Conservation (phyloP, 805 yeast genomes). For the Kurtzmaniella fragi region DNA sequence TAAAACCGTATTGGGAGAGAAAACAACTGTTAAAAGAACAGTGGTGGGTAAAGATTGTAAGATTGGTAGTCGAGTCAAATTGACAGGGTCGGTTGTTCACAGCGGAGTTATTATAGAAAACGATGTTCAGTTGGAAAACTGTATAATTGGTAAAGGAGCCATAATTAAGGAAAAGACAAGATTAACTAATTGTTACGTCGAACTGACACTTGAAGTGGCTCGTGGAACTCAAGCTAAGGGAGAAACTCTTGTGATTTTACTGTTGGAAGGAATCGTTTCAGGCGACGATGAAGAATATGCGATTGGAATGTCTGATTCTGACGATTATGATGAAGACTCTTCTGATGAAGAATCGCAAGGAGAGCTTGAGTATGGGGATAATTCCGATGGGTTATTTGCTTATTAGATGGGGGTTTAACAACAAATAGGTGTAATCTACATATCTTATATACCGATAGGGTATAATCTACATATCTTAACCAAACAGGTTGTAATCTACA, state of each 20-base stretch:
- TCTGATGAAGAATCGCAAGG: conserved; percentile 38
- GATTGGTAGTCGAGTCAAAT: conserved; percentile 81
- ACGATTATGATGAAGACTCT: conserved; percentile 32
- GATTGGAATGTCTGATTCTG: conserved; percentile 24
- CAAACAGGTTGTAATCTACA: no score
- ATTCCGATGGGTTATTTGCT: conserved; percentile 46
- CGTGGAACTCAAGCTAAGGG: conserved; percentile 53
- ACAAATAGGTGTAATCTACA: no score
- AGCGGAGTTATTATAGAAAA: conserved; percentile 72
- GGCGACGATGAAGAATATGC: conserved; percentile 25
- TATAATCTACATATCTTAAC: no score
- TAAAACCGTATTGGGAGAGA: conserved; percentile 66
- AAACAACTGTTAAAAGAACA: conserved; percentile 80
- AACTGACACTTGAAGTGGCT: conserved; percentile 67
- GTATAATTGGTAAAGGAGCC: conserved; percentile 72
- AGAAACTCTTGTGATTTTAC: conserved; percentile 46
- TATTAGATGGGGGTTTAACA: conserved; percentile 19
- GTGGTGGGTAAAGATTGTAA: conserved; percentile 70
- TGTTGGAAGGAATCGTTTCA: conserved; percentile 37
- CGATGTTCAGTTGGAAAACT: conserved; percentile 77
- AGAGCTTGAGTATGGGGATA: conserved; percentile 55
- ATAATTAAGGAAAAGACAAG: conserved; percentile 59
- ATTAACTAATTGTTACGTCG: conserved; percentile 80
- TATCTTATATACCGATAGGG: no score
- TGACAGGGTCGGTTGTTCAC: conserved; percentile 79